phyloP scores from a whole-genome alignment of 306 rosid species.

The Malus fusca region DNA sequence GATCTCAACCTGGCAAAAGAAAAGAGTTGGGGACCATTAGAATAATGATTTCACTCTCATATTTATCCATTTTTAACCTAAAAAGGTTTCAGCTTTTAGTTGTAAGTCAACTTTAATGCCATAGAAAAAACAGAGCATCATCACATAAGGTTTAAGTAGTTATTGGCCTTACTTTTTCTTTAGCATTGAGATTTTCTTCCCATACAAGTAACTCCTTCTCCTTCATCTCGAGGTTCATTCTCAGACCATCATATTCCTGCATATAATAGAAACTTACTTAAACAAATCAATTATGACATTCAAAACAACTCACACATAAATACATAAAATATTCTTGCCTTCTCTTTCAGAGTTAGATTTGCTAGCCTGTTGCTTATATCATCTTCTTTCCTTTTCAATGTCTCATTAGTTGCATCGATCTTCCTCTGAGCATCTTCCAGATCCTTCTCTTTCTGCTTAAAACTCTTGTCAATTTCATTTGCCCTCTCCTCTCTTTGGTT shows the following conservation, averaged over 20 bases:
- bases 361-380: constrained; percentile 65
- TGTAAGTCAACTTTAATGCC: background rate
- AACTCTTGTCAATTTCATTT: constrained; percentile 64
- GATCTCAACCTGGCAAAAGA: constrained; percentile 56
- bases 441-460: constrained; percentile 78
- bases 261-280: constrained; percentile 10
- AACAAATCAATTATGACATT: constrained; percentile 7
- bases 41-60: background rate
- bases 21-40: background rate
- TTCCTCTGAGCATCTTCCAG: constrained; percentile 77
- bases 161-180: constrained; percentile 61
- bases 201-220: constrained; percentile 64
- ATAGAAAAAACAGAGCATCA: background rate
- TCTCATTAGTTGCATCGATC: constrained; percentile 52
- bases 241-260: constrained; percentile 72
- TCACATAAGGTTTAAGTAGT: background rate
- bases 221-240: constrained; percentile 48
- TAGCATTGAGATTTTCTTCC: constrained; percentile 66
- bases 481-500: constrained; percentile 94
- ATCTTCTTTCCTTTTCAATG: constrained; percentile 70
- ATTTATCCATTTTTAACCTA: background rate
- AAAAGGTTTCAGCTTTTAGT: background rate
- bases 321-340: constrained; percentile 35
- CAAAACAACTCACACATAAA: background rate
- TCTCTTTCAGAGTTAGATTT: constrained; percentile 57